A percentile compares a stretch with the other conserved stretches of the same genome.
These are phyloP conservation scores for Sporopachydermia cereana DNA, from an alignment of 1,139 yeast species.

Conservation along the genomic window DNA sequence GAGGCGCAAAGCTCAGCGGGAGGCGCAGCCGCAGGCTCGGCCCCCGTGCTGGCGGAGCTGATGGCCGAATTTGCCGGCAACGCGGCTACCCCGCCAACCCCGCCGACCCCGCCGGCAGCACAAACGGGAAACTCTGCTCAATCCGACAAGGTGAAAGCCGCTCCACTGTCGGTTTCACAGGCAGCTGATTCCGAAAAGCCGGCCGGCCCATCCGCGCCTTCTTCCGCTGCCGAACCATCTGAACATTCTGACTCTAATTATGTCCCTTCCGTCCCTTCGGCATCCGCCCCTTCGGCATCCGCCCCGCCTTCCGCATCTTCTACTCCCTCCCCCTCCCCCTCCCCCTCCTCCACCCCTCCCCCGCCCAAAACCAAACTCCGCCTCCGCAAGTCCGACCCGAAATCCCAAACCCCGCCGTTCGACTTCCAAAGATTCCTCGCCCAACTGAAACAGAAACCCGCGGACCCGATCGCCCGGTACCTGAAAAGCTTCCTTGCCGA, in stretches of 20 bases:
- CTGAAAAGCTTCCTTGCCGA: slow-evolving; percentile 70
- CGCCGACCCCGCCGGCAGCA: neutral
- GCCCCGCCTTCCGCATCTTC: slow-evolving; percentile 14
- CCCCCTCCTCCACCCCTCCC: neutral
- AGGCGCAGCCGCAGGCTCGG: neutral
- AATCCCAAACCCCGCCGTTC: slow-evolving; percentile 29
- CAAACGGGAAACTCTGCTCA: no score
- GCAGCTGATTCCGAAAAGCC: neutral
- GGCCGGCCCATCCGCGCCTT: neutral
- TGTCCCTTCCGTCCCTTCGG: slow-evolving; percentile 12
- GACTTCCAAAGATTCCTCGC: slow-evolving; percentile 75
- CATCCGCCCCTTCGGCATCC: slow-evolving; percentile 17
- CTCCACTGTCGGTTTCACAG: no score
- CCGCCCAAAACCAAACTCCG: slow-evolving; percentile 3
- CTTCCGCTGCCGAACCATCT: slow-evolving; percentile 10
- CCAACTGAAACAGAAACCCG: slow-evolving; percentile 59
- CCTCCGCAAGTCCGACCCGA: neutral
- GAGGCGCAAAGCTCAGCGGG: neutral
- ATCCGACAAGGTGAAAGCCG: no score
- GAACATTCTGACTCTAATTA: no score
- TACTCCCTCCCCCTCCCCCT: neutral
- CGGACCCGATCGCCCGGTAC: slow-evolving; percentile 85
- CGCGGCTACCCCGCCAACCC: no score
- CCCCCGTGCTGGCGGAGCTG: neutral
- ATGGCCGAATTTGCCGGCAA: neutral